Evolutionary conservation across 371 early-diverging fungal species (phyloP), one percentile per base, ranked within the genome.

Genomic region (Mucor saturninus): DNA sequence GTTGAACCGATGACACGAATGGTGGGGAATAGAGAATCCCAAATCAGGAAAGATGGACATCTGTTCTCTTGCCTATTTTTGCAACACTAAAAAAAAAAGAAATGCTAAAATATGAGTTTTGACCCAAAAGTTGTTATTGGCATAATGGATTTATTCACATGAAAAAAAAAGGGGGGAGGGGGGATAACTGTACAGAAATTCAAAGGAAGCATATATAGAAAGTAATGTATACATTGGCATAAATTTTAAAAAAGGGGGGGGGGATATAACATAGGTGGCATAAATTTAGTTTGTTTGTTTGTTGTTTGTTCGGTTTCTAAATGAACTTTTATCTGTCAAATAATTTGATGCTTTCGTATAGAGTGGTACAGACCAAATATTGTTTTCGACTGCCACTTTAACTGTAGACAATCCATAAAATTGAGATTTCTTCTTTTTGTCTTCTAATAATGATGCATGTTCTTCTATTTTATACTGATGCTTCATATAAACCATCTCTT

Each of bases 281-380:
- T 43, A 43, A 43, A 21, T 8, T 46, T 46, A 26, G 5, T 7
- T 46, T 46, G 26, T 46, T 50, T 50, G 30, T 30, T 29, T 50
- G 10, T 29, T 29, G 15, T 29, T 29, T 30, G 5, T 50, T 50
- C 21, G 9, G 31, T 29, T 50, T 30, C 5, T 2, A 11, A 30
- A 8, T 50, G 50, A 50, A 28, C 10, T 30, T 4, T 50, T 30
- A 13, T 30, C 50, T 50, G 50, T 50, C 50, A 50, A 50, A 50
- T 50, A 50, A 30, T 21, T 50, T 3, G 48, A 48, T 50, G 50
- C 26, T 50, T 30, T 50, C 26, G 48, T 58, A 37, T 35, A 48
- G 13, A 58, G 46, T 45, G 58, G 56, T 8, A 56, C 56, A 5
- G 56, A 43, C 56, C 56, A 56, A 43, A 56, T 43, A 30, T 38